phyloP scores from a whole-genome alignment of 78 protist genomes.

The Dictyostelium firmibasis region DNA sequence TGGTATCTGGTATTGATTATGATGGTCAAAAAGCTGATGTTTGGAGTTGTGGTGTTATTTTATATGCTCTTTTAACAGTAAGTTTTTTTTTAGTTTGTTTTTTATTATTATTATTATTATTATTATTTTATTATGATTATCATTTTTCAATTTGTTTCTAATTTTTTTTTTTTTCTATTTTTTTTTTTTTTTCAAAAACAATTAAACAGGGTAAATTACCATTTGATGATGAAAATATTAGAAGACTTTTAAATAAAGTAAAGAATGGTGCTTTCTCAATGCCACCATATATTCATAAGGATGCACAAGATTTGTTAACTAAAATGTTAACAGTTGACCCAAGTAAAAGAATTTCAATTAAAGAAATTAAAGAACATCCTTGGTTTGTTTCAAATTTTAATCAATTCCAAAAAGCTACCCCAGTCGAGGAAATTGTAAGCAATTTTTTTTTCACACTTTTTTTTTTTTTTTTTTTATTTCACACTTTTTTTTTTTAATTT shows the following conservation, averaged over 20 bases:
- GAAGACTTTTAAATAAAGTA: conserved; percentile 75
- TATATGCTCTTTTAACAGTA: conserved; percentile 90
- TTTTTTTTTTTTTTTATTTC: no score
- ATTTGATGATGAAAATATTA: conserved; percentile 92
- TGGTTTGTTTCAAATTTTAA: conserved; percentile 84
- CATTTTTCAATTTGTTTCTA: not conserved
- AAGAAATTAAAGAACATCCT: conserved; percentile 80
- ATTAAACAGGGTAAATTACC: conserved; percentile 91
- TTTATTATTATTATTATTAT: not conserved
- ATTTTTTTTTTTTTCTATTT: not conserved
- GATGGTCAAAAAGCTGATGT: conserved; percentile 89
- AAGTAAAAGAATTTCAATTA: conserved; percentile 82
- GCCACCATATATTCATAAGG: conserved; percentile 83
- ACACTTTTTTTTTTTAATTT: not conserved
- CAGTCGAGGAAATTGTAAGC: conserved; percentile 39
- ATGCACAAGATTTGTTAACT: conserved; percentile 72
- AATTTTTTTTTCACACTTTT: no score
- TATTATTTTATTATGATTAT: no score
- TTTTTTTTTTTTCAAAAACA: not conserved
- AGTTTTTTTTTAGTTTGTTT: no score
- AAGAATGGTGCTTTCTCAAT: conserved; percentile 82
- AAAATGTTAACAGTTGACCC: conserved; percentile 90
- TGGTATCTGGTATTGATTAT: conserved; percentile 84
- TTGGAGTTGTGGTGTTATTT: conserved; percentile 92
- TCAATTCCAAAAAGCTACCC: conserved; percentile 14